Conservation (phyloP, 1,284 basidiomycete species). For the Xerocomus nothofagi region DNA sequence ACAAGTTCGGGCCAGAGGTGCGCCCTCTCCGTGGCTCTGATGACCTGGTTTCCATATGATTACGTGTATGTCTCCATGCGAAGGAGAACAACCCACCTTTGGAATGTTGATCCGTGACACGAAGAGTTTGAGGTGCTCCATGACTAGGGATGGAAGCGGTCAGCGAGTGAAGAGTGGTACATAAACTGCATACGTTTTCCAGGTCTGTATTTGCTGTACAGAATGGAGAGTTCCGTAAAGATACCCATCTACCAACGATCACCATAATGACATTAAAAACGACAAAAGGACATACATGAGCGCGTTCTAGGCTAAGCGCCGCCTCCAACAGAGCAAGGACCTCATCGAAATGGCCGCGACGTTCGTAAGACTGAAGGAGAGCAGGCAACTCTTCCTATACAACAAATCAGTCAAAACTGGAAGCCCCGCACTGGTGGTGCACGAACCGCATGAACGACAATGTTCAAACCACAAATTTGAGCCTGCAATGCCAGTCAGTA, state of each 20-base stretch:
- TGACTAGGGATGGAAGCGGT: conserved; percentile 55
- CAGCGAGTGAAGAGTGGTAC: conserved; percentile 12
- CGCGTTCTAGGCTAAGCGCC: conserved; percentile 92
- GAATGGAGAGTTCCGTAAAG: conserved; percentile 92
- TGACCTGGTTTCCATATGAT: conserved; percentile 56
- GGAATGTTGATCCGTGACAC: conserved; percentile 97
- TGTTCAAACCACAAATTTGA: conserved; percentile 97
- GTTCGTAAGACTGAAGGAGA: conserved; percentile 87
- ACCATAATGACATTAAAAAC: conserved; percentile 5
- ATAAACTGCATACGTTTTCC: conserved; percentile 67
- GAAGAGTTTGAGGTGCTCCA: conserved; percentile 99
- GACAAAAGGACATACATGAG: conserved; percentile 66
- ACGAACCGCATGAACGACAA: conserved; percentile 86
- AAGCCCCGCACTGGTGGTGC: not conserved
- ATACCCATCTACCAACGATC: conserved; percentile 70
- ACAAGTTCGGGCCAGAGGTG: conserved; percentile 99
- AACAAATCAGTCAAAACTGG: conserved; percentile 2
- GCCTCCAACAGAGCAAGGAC: conserved; percentile 90
- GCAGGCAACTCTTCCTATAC: conserved; percentile 82
- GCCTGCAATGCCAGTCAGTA: conserved; percentile 47
- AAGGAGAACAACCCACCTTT: conserved; percentile 41
- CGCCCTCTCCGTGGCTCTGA: conserved; percentile 93
- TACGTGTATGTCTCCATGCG: conserved; percentile 2
- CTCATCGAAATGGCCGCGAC: conserved; percentile 93
- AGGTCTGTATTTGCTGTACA: conserved; percentile 96